phyloP scores from a whole-genome alignment of 1,284 basidiomycete genomes.

The Cryptococcus sp. region DNA sequence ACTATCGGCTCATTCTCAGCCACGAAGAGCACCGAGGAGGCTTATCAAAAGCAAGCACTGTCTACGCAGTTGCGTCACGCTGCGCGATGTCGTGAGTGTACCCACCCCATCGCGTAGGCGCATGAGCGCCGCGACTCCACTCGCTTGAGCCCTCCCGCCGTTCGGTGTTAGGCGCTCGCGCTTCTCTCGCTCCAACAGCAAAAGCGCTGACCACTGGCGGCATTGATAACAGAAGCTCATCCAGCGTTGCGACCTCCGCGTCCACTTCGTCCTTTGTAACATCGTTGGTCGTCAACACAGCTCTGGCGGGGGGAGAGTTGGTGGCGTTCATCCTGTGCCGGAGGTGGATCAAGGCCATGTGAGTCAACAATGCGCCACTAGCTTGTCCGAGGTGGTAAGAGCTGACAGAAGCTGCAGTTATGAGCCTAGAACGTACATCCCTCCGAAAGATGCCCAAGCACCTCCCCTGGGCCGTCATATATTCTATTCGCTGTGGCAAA shows the following conservation, averaged over 20 bases:
- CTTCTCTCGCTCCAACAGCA: no score
- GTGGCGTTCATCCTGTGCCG: constrained; percentile 62
- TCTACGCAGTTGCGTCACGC: background rate
- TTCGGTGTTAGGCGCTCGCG: no score
- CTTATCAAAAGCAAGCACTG: no score
- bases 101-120: background rate
- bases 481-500: constrained; percentile 38
- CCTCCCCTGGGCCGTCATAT: constrained; percentile 29
- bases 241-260: constrained; percentile 29
- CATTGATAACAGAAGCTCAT: constrained; percentile 6
- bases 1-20: no score
- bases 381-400: constrained; percentile 37
- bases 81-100: background rate
- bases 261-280: constrained; percentile 63
- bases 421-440: constrained; percentile 68
- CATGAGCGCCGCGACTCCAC: no score
- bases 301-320: constrained; percentile 60
- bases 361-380: constrained; percentile 16
- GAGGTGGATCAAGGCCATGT: constrained; percentile 46
- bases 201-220: no score
- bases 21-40: no score
- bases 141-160: no score
- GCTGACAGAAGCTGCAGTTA: constrained; percentile 50
- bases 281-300: constrained; percentile 58
- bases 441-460: constrained; percentile 45